Evolutionary conservation across 2,329 filamentous ascomycete species (phyloP).

Genomic region (Neocatenulostroma microsporum): DNA sequence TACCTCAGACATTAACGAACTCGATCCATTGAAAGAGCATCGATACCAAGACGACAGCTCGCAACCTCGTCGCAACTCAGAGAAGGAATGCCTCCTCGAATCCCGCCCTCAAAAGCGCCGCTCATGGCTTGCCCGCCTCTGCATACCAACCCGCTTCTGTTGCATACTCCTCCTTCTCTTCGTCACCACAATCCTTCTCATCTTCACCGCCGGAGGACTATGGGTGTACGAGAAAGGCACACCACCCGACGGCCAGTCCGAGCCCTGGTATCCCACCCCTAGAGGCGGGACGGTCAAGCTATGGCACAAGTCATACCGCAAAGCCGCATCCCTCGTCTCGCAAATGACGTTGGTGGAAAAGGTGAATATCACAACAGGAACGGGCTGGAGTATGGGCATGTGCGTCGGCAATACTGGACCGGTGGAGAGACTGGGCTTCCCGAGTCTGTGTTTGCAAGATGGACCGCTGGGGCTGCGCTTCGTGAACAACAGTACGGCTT

Average conservation of each 20-base stretch:
- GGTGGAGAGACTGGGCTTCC: slow-evolving; percentile 57
- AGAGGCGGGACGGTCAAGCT: slow-evolving; percentile 59
- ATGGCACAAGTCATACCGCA: slow-evolving; percentile 72
- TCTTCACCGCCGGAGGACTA: slow-evolving; percentile 38
- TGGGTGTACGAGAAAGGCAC: slow-evolving; percentile 36
- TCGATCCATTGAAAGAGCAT: slow-evolving; percentile 42
- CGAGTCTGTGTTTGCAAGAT: slow-evolving; percentile 74
- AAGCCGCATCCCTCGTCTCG: slow-evolving; percentile 66
- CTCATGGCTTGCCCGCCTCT: too few species aligned
- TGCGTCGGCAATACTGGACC: slow-evolving; percentile 51
- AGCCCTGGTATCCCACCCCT: slow-evolving; percentile 60
- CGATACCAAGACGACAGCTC: slow-evolving; percentile 26
- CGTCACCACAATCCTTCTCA: slow-evolving; percentile 33
- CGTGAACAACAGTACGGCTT: slow-evolving; percentile 74
- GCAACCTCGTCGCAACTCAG: slow-evolving; percentile 23
- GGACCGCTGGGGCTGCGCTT: slow-evolving; percentile 78
- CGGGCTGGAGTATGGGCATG: slow-evolving; percentile 76
- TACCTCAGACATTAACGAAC: slow-evolving; percentile 34
- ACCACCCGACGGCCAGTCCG: slow-evolving; percentile 36
- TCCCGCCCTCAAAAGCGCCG: too few species aligned
- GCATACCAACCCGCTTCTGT: slow-evolving; percentile 35
- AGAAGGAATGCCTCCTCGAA: slow-evolving; percentile 13
- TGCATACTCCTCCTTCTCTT: slow-evolving; percentile 38
- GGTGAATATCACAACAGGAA: slow-evolving; percentile 85
- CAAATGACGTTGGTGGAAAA: slow-evolving; percentile 86